Percentiles rank a stretch among this genome's conserved stretches.
Conservation (phyloP, 345 rosid species). For the Gynandropsis gynandra region DNA sequence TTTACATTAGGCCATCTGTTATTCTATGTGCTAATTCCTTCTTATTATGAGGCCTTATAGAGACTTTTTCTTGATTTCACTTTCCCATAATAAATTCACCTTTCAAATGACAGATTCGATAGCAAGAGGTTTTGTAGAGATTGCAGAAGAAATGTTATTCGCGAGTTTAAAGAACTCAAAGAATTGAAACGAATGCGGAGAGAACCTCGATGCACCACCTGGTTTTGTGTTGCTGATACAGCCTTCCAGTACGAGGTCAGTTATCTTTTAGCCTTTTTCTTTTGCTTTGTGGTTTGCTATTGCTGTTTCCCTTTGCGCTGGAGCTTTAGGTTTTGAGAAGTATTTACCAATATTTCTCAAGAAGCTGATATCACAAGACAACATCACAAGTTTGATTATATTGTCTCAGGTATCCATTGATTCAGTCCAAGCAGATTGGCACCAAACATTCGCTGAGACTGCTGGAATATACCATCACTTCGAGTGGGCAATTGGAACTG, state of each 20-base stretch:
- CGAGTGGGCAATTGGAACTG: constrained; percentile 99
- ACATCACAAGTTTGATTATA: constrained; percentile 8
- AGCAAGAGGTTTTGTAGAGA: constrained; percentile 99
- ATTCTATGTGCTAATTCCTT: constrained; percentile 3
- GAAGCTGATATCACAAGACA: constrained; percentile 9
- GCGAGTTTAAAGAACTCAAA: constrained; percentile 95
- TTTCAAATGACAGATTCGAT: constrained; percentile 64
- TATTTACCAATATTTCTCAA: not conserved
- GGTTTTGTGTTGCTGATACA: constrained; percentile 91
- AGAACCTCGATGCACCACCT: constrained; percentile 81
- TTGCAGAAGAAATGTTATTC: constrained; percentile 92
- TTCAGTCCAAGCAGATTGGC: constrained; percentile 79
- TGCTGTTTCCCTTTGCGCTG: not conserved
- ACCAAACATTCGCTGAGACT: constrained; percentile 65
- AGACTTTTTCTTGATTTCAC: not conserved
- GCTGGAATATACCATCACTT: constrained; percentile 74
- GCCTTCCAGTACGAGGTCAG: constrained; percentile 80
- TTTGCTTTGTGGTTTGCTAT: constrained; percentile 5
- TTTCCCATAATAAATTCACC: constrained; percentile 2
- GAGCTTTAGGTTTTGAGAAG: not conserved
- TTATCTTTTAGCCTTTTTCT: constrained; percentile 13
- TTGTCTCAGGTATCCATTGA: constrained; percentile 60
- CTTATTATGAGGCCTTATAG: constrained; percentile 10
- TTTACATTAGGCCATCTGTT: not conserved
- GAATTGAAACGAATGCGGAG: constrained; percentile 91